phyloP scores from a whole-genome alignment of 2,329 filamentous ascomycete genomes.

The Cercospora nicotianae region DNA sequence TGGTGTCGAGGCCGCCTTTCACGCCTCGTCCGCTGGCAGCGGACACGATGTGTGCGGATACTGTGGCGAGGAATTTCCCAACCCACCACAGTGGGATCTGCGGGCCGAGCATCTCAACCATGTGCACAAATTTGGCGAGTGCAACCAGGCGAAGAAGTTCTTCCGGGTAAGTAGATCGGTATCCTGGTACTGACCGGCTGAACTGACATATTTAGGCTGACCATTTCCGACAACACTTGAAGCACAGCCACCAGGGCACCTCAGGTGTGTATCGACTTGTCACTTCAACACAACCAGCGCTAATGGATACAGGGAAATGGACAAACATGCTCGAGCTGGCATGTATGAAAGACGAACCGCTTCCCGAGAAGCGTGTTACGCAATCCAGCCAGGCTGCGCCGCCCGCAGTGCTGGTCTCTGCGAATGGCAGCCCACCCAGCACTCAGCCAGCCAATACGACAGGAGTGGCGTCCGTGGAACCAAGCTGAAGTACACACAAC shows the following conservation, averaged over 20 bases:
- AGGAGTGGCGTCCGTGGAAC: constrained; percentile 7
- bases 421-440: constrained; percentile 24
- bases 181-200: background rate
- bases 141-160: constrained; percentile 98
- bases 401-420: constrained; percentile 32
- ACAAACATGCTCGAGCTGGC: constrained; percentile 97
- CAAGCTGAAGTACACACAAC: constrained; percentile 5
- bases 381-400: constrained; percentile 23
- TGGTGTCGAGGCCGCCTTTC: constrained; percentile 76
- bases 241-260: constrained; percentile 57
- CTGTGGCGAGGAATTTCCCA: constrained; percentile 89
- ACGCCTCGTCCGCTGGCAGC: constrained; percentile 64
- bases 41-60: constrained; percentile 85
- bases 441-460: constrained; percentile 6
- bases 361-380: constrained; percentile 45
- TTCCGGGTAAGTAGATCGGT: constrained; percentile 57
- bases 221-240: constrained; percentile 96
- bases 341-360: constrained; percentile 88
- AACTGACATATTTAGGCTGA: constrained; percentile 58
- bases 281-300: background rate
- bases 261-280: constrained; percentile 8
- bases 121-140: constrained; percentile 95
- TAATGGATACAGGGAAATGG: constrained; percentile 80
- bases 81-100: constrained; percentile 83
- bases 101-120: constrained; percentile 84